Evolutionary conservation across 1,284 basidiomycete genomes (phyloP).

Genomic region (Lentinula novae-zelandiae): DNA sequence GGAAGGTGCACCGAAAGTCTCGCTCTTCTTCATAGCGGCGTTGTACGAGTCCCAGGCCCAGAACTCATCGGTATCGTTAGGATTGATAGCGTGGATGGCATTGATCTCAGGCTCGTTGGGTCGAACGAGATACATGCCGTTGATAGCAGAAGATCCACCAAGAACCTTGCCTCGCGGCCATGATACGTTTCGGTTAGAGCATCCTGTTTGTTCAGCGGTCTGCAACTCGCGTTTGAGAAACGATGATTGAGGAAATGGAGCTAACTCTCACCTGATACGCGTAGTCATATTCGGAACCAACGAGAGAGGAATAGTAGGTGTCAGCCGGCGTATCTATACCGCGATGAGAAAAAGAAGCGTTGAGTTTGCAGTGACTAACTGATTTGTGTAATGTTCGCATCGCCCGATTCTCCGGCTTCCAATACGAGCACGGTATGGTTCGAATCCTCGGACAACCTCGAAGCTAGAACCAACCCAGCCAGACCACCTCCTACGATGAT

Average conservation of each 20-base stretch:
- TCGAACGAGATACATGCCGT: slow-evolving; percentile 58
- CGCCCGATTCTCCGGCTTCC: slow-evolving; percentile 66
- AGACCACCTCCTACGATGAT: slow-evolving; percentile 47
- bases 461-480: slow-evolving; percentile 70
- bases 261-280: slow-evolving; percentile 30
- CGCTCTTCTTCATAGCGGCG: slow-evolving; percentile 44
- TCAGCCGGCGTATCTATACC: slow-evolving; percentile 25
- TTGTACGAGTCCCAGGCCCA: slow-evolving; percentile 48
- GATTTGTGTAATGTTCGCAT: slow-evolving; percentile 36
- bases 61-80: slow-evolving; percentile 23
- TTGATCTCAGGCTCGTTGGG: slow-evolving; percentile 44
- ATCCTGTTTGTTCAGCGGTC: slow-evolving; percentile 47
- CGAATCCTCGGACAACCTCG: slow-evolving; percentile 66
- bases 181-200: slow-evolving; percentile 31
- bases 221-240: neutral
- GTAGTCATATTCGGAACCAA: slow-evolving; percentile 59
- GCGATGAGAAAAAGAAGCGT: slow-evolving; percentile 2
- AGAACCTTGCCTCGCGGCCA: slow-evolving; percentile 68
- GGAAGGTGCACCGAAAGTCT: slow-evolving; percentile 31
- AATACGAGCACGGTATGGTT: slow-evolving; percentile 70
- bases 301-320: slow-evolving; percentile 50
- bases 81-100: slow-evolving; percentile 36
- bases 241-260: neutral
- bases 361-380: slow-evolving; percentile 25
- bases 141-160: slow-evolving; percentile 69